Evolutionary conservation across 768 basidiomycete species (phyloP).

Genomic region (Suillus weaverae): DNA sequence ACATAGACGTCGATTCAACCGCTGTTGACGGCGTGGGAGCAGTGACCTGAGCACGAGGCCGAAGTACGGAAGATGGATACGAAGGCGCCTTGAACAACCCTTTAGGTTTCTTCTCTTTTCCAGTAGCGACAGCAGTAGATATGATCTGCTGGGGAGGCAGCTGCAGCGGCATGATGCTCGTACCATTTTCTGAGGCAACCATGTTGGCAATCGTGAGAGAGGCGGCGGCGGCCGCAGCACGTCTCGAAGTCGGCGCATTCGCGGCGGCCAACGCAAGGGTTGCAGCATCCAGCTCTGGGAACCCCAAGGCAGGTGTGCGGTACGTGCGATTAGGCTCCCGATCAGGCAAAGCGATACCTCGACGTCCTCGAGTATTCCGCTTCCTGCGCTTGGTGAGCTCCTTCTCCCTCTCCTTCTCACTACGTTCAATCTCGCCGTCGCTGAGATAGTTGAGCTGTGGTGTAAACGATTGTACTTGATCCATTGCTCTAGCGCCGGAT

Average conservation of each 20-base stretch:
- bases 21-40: slow-evolving; percentile 71
- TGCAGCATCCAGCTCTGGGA: slow-evolving; percentile 75
- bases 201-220: slow-evolving; percentile 86
- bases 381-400: slow-evolving; percentile 84
- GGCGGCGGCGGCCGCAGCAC: slow-evolving; percentile 87
- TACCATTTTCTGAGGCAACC: slow-evolving; percentile 90
- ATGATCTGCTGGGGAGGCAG: slow-evolving; percentile 42
- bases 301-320: slow-evolving; percentile 85
- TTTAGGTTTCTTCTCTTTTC: slow-evolving; percentile 69
- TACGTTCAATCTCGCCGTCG: slow-evolving; percentile 85
- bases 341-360: slow-evolving; percentile 85
- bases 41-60: slow-evolving; percentile 57
- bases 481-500: slow-evolving; percentile 68
- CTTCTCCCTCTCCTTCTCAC: slow-evolving; percentile 92
- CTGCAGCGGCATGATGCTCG: slow-evolving; percentile 45
- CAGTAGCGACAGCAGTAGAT: slow-evolving; percentile 37
- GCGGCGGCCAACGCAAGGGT: slow-evolving; percentile 67
- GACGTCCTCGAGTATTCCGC: slow-evolving; percentile 76
- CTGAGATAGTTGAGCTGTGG: slow-evolving; percentile 88
- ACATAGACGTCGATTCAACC: slow-evolving; percentile 55
- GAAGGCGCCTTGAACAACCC: slow-evolving; percentile 74
- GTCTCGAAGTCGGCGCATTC: slow-evolving; percentile 66
- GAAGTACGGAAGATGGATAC: slow-evolving; percentile 53
- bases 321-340: slow-evolving; percentile 90
- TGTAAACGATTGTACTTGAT: slow-evolving; percentile 79